Evolutionary conservation across 768 basidiomycete genomes (phyloP), one percentile per base, ranked within the genome.

Genomic region (Panaeolus cyanescens): DNA sequence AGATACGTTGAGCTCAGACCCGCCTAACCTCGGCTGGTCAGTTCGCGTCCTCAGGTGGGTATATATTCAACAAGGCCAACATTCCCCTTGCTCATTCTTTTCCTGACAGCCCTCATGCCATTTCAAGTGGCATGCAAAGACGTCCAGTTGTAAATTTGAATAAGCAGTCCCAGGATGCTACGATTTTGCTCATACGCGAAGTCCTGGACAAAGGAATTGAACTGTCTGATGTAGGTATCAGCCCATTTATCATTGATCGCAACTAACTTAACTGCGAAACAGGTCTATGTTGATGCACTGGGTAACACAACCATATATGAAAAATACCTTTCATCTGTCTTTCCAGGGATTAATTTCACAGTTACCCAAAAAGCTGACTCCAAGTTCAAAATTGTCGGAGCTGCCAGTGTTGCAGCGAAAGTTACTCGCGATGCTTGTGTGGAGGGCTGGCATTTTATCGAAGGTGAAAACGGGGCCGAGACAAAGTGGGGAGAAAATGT

Each of bases 391-490:
- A 96, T 99, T 62, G 97, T 99, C 61, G 91, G 94, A 20, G 97
- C 97, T 5, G 97, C 96, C 1, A 95, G 93, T 71, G 93, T 99
- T n/a, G 95, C 95, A 2, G 97, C 97, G 2, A 99, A 99, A 75
- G 95, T 96, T 28, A 98, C 96, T 0, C 82, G 96, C 59, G 96
- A 99, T 69, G 87, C 90, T 6, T 95, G 94, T 74, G 80, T 98
- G 19, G 90, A 96, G 62, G 82, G 82, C 3, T 99, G 96, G 96
- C 70, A 80, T 9, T 96, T 89, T 64, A 86, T 92, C 72, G 92
- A 93, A 68, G 78, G 75, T 31, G 69, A 70, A 9, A 69, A 72
- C 2, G 65, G 71, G 36, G 58, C 61, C 5, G 62, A 62, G 50
- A 25, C 58, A 19, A 64, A 64, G 13, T 78, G 78, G 74, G 73